Evolutionary conservation across 2,329 filamentous ascomycete species (phyloP), one percentile per base, ranked within the genome.

Genomic region (Scedosporium dehoogii): DNA sequence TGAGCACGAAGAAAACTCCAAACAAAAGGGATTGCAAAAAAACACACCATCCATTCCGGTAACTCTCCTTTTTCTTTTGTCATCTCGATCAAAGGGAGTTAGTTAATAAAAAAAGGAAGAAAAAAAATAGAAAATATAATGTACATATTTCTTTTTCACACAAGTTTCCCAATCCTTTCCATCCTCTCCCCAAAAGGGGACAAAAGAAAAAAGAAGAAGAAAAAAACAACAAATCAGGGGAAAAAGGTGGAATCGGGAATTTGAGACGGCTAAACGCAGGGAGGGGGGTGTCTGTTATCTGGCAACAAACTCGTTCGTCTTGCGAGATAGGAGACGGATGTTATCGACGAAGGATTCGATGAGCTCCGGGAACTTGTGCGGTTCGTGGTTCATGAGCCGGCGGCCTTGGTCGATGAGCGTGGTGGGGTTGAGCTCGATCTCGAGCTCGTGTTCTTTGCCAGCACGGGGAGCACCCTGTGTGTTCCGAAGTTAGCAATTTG

Each of bases 301-400:
- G 51, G 18, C 51, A 23, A 55, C 51, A 55, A 61, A 56, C 29
- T 77, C 75, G 27, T 68, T 68, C 41, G 73, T 74, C 63, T 76
- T 77, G 56, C 78, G 73, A 0, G 82, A 80, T 41, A 90, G 73
- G 29, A 86, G 77, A 18, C 85, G 79, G 42, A 89, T 78, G 67
- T 94, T 93, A 72, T 92, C 87, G 62, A 93, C 75, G 65, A 94
- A 83, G 1, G 87, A 88, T 65, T 88, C 85, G 3, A 94, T 83
- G 14, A 93, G 73, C 56, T 85, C 81, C 62, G 84, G 79, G 70
- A 88, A 91, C 60, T 81, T 82, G 67, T 87, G 85, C 5, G 78
- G 76, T 62, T 80, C 76, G 2, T 77, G 76, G 4, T 72, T 73
- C 67, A 80, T 76, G 25, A 85, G 81, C 62, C 80, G 78, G 42